Conservation (phyloP, 169 alveolate species). For the Plasmodium relictum region DNA sequence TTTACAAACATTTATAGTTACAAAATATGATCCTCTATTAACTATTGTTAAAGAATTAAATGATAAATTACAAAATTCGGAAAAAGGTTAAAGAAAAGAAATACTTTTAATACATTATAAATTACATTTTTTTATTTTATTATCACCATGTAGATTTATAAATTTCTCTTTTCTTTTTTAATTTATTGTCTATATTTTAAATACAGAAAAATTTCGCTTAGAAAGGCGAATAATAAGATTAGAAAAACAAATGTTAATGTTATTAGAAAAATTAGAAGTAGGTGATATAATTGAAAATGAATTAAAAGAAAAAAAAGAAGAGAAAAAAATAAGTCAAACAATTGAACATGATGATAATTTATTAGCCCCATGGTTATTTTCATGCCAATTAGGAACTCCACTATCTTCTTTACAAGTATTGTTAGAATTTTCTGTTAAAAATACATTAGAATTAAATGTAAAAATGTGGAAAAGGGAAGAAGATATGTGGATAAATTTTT, state of each 20-base stretch:
- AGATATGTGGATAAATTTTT: slow-evolving; percentile 90
- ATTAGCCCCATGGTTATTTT: slow-evolving; percentile 93
- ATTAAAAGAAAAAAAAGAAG: slow-evolving; percentile 29
- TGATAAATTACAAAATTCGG: slow-evolving; percentile 90
- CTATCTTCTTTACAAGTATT: slow-evolving; percentile 92
- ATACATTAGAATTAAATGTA: slow-evolving; percentile 90
- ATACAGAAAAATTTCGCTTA: slow-evolving; percentile 21
- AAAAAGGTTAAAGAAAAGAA: slow-evolving; percentile 83
- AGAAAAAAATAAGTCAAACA: slow-evolving; percentile 39
- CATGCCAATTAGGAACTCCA: slow-evolving; percentile 93
- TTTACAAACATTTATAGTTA: slow-evolving; percentile 89
- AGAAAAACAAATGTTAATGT: slow-evolving; percentile 80
- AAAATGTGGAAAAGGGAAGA: slow-evolving; percentile 92
- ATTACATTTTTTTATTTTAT: background rate
- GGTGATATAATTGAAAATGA: slow-evolving; percentile 21
- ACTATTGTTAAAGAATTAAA: slow-evolving; percentile 92
- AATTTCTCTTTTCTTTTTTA: background rate
- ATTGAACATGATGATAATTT: slow-evolving; percentile 85
- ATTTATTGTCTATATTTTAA: background rate
- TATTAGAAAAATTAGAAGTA: slow-evolving; percentile 79
- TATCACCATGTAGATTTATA: no score
- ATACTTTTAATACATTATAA: background rate
- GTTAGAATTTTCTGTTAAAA: slow-evolving; percentile 88
- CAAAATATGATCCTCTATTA: slow-evolving; percentile 92
- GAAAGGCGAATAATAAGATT: slow-evolving; percentile 79